phyloP scores from a whole-genome alignment of 768 basidiomycete species.

The Hirschioporus abietinus region DNA sequence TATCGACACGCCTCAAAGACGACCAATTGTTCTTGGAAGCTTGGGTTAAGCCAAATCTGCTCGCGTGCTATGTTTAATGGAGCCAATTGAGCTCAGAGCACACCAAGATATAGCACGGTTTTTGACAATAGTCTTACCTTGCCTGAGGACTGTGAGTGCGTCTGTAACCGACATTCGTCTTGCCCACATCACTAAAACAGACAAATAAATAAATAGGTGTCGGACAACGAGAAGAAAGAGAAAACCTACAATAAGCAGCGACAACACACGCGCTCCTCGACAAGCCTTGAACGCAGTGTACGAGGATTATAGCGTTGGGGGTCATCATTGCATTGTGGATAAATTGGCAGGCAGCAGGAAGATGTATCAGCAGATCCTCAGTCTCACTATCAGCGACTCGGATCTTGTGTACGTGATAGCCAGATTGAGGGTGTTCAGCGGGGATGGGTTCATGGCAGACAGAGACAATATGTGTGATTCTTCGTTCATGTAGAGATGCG shows the following conservation, averaged over 20 bases:
- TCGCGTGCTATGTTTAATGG: slow-evolving; percentile 48
- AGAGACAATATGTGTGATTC: slow-evolving; percentile 75
- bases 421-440: slow-evolving; percentile 64
- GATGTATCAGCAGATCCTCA: slow-evolving; percentile 59
- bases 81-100: background rate
- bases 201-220: slow-evolving; percentile 5
- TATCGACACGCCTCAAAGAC: slow-evolving; percentile 72
- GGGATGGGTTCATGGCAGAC: slow-evolving; percentile 71
- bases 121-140: slow-evolving; percentile 37
- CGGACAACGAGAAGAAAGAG: slow-evolving; percentile 5
- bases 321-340: slow-evolving; percentile 54
- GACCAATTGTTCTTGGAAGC: slow-evolving; percentile 74
- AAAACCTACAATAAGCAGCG: slow-evolving; percentile 64
- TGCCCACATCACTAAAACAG: slow-evolving; percentile 57
- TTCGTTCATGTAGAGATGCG: slow-evolving; percentile 64
- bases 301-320: slow-evolving; percentile 51
- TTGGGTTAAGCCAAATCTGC: slow-evolving; percentile 76
- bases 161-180: slow-evolving; percentile 49
- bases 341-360: slow-evolving; percentile 59
- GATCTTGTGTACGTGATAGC: slow-evolving; percentile 64
- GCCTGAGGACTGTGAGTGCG: slow-evolving; percentile 55
- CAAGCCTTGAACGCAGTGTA: slow-evolving; percentile 62
- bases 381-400: slow-evolving; percentile 65
- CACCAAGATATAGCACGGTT: slow-evolving; percentile 6
- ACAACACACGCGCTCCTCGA: slow-evolving; percentile 66